These are phyloP conservation scores for Seiridium unicorne DNA, from an alignment of 2,329 filamentous ascomycete species.

Conservation along the genomic window DNA sequence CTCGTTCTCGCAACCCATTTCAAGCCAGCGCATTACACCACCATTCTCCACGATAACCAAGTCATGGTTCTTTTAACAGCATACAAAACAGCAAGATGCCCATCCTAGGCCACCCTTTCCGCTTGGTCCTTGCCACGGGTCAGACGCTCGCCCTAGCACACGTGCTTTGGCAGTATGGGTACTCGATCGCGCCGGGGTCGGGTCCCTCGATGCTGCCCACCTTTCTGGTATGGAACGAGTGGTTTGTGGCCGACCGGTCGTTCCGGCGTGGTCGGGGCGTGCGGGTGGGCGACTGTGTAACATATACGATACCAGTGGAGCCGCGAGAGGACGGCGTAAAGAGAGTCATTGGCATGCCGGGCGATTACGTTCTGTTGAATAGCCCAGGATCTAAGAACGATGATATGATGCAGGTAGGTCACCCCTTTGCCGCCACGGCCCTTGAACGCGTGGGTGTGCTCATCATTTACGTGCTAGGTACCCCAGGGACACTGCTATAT, in stretches of 20 bases:
- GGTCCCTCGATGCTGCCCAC: conserved; percentile 92
- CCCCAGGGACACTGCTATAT: conserved; percentile 92
- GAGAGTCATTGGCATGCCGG: conserved; percentile 73
- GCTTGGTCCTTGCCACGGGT: conserved; percentile 41
- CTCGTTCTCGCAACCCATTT: neutral
- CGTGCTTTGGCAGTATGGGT: conserved; percentile 59
- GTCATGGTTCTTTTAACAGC: neutral
- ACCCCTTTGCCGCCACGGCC: neutral
- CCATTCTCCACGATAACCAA: too few species aligned
- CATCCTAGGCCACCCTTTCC: conserved; percentile 30
- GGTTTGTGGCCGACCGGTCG: conserved; percentile 65
- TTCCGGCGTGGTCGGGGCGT: conserved; percentile 65
- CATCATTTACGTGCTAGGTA: conserved; percentile 50
- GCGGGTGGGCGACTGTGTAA: conserved; percentile 79
- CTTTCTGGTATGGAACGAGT: conserved; percentile 65
- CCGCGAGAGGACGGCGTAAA: conserved; percentile 66
- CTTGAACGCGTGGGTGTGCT: too few species aligned
- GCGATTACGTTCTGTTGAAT: conserved; percentile 70
- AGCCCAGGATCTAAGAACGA: conserved; percentile 51
- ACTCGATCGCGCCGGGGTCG: conserved; percentile 55
- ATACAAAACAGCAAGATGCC: neutral
- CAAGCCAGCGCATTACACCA: too few species aligned
- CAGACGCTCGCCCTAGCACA: conserved; percentile 49
- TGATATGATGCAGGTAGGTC: conserved; percentile 63
- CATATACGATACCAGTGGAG: conserved; percentile 72